Conservation (phyloP, 345 rosid genomes). For the Melaleuca quinquenervia region DNA sequence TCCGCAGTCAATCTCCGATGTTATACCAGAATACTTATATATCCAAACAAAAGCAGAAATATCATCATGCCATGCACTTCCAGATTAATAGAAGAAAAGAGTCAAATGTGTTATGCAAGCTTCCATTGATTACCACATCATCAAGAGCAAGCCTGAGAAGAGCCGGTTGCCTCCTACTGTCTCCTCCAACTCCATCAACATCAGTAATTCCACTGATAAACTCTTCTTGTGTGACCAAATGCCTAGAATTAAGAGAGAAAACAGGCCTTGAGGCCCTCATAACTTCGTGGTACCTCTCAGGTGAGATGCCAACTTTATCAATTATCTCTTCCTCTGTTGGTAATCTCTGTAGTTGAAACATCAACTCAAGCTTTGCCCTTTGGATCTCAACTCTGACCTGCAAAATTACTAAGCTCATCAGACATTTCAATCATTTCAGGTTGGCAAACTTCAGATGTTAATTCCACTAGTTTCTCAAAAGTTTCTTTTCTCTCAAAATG, state of each 20-base stretch:
- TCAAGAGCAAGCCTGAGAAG: constrained; percentile 95
- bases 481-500: not conserved
- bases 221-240: constrained; percentile 75
- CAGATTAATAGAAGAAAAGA: not conserved
- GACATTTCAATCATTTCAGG: not conserved
- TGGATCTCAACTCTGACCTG: constrained; percentile 82
- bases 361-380: constrained; percentile 53
- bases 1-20: not conserved
- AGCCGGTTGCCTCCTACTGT: constrained; percentile 59
- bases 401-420: not conserved
- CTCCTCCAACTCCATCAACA: constrained; percentile 58
- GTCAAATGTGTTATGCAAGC: not conserved
- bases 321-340: constrained; percentile 72
- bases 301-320: constrained; percentile 52
- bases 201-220: constrained; percentile 65
- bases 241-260: constrained; percentile 65
- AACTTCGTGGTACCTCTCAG: constrained; percentile 78
- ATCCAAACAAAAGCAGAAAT: not conserved
- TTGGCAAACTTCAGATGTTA: not conserved
- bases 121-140: constrained; percentile 55
- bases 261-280: constrained; percentile 65
- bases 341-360: constrained; percentile 47
- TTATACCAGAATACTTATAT: not conserved
- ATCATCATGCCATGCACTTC: not conserved
- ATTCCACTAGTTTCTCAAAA: not conserved